Percentiles rank a stretch among this genome's conserved stretches.
Conservation (phyloP, 75 land plant species). For the Chamaecyparis obtusa region DNA sequence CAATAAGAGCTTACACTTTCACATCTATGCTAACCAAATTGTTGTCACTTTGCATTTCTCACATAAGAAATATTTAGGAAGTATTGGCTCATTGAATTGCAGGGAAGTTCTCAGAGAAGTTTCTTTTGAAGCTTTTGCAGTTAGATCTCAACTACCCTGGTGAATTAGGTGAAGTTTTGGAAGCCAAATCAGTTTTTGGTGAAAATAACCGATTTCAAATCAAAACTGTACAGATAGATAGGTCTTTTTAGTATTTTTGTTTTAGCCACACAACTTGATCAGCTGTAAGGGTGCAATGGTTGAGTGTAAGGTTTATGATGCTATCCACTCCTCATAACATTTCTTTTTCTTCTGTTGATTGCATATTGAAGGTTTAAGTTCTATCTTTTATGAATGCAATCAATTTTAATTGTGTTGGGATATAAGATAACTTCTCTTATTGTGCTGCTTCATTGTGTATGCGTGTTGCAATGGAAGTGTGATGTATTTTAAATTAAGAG, state of each 20-base stretch:
- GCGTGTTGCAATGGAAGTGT: not conserved
- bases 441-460: not conserved
- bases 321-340: not conserved
- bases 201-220: not conserved
- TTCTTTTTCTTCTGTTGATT: not conserved
- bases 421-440: too few species aligned
- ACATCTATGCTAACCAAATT: not conserved
- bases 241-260: not conserved
- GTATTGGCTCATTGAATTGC: not conserved
- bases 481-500: too few species aligned
- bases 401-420: not conserved
- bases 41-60: not conserved
- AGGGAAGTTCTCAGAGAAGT: not conserved
- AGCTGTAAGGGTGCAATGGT: not conserved
- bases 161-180: not conserved
- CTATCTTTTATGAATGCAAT: too few species aligned
- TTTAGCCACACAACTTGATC: not conserved
- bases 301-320: not conserved
- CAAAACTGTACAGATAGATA: not conserved
- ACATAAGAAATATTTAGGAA: not conserved
- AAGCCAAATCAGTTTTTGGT: not conserved
- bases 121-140: too few species aligned
- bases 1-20: not conserved
- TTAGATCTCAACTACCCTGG: too few species aligned
- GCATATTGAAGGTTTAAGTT: not conserved